Conservation (phyloP, 108 stramenopile genomes). For the Seminavis robusta region DNA sequence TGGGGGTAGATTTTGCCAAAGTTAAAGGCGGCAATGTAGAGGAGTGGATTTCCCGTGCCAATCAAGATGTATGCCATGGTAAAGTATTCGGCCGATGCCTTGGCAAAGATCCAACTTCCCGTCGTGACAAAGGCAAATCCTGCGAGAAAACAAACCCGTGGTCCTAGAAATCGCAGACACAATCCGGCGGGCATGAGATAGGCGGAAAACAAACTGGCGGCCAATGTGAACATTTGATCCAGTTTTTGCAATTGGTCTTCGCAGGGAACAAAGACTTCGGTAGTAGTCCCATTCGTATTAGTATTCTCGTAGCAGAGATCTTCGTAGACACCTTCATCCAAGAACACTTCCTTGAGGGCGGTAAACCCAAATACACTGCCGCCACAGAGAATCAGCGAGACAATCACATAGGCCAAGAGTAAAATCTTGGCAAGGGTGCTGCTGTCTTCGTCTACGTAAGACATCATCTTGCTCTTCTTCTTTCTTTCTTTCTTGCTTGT, state of each 20-base stretch:
- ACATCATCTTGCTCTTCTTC: too few relatives aligned
- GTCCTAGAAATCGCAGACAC: constrained; percentile 9
- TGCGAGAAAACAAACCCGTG: constrained; percentile 7
- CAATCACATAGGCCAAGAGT: constrained; percentile 5
- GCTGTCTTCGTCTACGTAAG: constrained; percentile 16
- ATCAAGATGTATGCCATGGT: constrained; percentile 10
- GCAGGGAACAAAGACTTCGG: neutral
- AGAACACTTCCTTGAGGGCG: constrained; percentile 6
- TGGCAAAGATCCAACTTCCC: constrained; percentile 10
- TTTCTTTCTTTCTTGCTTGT: too few relatives aligned
- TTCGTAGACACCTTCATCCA: constrained; percentile 16
- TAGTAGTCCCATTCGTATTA: neutral
- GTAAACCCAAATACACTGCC: constrained; percentile 18
- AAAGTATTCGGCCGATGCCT: constrained; percentile 2
- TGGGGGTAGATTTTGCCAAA: constrained; percentile 12
- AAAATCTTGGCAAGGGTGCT: constrained; percentile 7
- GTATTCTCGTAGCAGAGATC: constrained; percentile 1
- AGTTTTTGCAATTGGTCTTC: constrained; percentile 7
- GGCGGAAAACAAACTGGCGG: constrained; percentile 16
- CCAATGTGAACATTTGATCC: constrained; percentile 14
- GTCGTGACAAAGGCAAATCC: constrained; percentile 10
- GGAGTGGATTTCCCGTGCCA: constrained; percentile 14
- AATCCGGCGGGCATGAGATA: constrained; percentile 15
- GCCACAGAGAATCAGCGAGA: constrained; percentile 14
- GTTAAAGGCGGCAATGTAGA: constrained; percentile 15